phyloP scores from a whole-genome alignment of 2,329 filamentous ascomycete species.

The Neocatenulostroma microsporum region DNA sequence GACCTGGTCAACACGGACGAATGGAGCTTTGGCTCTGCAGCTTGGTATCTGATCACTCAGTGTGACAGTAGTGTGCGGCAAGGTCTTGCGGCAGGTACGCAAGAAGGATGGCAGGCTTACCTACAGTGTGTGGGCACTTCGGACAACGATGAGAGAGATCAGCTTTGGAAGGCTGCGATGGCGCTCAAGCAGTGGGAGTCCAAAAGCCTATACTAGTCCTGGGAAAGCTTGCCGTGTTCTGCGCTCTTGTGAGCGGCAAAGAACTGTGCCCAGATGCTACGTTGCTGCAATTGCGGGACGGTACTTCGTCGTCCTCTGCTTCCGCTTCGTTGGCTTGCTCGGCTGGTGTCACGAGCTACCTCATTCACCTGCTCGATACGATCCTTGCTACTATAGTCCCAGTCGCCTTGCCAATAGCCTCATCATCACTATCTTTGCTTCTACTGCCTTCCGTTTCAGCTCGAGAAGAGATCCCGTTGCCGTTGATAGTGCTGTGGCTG shows the following conservation, averaged over 20 bases:
- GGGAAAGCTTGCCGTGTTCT: too few relatives aligned
- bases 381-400: too few relatives aligned
- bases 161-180: conserved; percentile 45
- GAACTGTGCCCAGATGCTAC: too few relatives aligned
- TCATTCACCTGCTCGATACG: background rate
- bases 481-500: too few relatives aligned
- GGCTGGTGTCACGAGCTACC: background rate
- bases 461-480: too few relatives aligned
- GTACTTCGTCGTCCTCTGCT: background rate
- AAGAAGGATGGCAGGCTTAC: conserved; percentile 47
- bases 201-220: too few relatives aligned
- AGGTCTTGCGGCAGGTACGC: conserved; percentile 40
- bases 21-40: conserved; percentile 51
- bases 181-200: conserved; percentile 20
- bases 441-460: too few relatives aligned
- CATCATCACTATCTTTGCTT: too few relatives aligned
- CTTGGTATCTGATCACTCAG: conserved; percentile 54
- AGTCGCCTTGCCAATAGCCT: too few relatives aligned
- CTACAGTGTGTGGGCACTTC: conserved; percentile 49
- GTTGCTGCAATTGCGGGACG: background rate
- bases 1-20: conserved; percentile 44
- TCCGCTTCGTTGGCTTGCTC: background rate
- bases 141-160: conserved; percentile 38
- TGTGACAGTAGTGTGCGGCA: conserved; percentile 41
- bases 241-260: background rate